Percentiles rank a stretch among this genome's conserved stretches.
These are phyloP conservation scores for Gaultheria prostrata DNA, from an alignment of 148 eudicot genomes.

Conservation along the genomic window DNA sequence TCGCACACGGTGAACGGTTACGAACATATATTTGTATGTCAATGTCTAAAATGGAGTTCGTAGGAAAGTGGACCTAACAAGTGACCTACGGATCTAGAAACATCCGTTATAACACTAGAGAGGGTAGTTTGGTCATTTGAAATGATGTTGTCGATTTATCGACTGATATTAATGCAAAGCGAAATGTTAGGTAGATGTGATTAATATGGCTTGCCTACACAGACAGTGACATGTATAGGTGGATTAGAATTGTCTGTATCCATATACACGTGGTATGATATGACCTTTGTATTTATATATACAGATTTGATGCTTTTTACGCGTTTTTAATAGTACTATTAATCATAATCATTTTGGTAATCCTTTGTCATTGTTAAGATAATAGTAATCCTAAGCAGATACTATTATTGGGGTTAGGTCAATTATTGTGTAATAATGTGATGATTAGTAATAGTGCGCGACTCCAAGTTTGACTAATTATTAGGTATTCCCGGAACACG, in stretches of 20 bases:
- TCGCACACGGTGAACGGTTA: too few relatives aligned
- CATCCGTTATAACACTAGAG: background rate
- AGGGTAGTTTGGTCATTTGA: slow-evolving; percentile 3
- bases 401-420: background rate
- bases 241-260: background rate
- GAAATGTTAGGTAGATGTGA: background rate
- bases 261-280: background rate
- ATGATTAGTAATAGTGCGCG: background rate
- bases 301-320: too few relatives aligned
- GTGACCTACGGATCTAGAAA: background rate
- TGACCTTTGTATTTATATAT: background rate
- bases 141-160: background rate
- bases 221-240: background rate
- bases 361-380: background rate
- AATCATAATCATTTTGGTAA: background rate
- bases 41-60: background rate
- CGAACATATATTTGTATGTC: too few relatives aligned
- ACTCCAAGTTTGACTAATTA: background rate
- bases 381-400: background rate
- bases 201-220: background rate
- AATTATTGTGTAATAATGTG: background rate
- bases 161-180: background rate
- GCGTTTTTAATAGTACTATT: background rate
- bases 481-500: background rate
- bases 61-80: background rate